These are phyloP conservation scores for Leccinum colubrinum DNA, from an alignment of 1,284 basidiomycete species.

Conservation along the genomic window DNA sequence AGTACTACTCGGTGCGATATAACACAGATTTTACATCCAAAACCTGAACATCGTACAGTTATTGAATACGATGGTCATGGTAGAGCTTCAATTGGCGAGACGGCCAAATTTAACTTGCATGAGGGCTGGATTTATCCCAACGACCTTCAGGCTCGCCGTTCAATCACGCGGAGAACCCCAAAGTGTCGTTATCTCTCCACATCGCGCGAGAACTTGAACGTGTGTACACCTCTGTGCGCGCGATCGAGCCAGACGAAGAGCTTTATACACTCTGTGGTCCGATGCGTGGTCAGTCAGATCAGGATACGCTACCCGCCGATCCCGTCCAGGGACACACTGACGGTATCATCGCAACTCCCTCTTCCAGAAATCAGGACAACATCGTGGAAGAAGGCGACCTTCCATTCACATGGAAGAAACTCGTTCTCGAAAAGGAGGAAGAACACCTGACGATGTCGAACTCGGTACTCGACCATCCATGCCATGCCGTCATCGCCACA, in stretches of 20 bases:
- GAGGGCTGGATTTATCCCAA: not conserved
- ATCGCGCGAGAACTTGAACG: not conserved
- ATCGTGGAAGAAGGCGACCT: constrained; percentile 53
- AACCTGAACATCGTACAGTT: constrained; percentile 39
- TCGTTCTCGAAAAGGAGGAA: constrained; percentile 51
- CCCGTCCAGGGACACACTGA: constrained; percentile 22
- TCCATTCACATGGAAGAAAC: constrained; percentile 61
- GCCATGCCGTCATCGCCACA: not conserved
- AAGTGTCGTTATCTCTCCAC: constrained; percentile 68
- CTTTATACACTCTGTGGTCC: constrained; percentile 38
- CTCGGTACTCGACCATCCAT: constrained; percentile 40
- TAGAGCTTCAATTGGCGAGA: constrained; percentile 23
- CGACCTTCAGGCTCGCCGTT: constrained; percentile 66
- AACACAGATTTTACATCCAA: not conserved
- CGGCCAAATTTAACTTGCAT: no score
- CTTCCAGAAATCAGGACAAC: constrained; percentile 30
- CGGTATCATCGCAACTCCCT: constrained; percentile 24
- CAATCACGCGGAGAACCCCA: constrained; percentile 73
- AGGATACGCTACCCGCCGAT: constrained; percentile 30
- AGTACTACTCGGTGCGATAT: no score
- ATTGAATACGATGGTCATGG: constrained; percentile 71
- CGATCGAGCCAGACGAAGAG: constrained; percentile 64
- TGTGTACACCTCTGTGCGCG: constrained; percentile 57
- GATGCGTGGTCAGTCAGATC: constrained; percentile 21
- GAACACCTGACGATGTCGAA: constrained; percentile 56